Evolutionary conservation across 2,329 filamentous ascomycete genomes (phyloP).

Genomic region (Diaporthe aspalathi): DNA sequence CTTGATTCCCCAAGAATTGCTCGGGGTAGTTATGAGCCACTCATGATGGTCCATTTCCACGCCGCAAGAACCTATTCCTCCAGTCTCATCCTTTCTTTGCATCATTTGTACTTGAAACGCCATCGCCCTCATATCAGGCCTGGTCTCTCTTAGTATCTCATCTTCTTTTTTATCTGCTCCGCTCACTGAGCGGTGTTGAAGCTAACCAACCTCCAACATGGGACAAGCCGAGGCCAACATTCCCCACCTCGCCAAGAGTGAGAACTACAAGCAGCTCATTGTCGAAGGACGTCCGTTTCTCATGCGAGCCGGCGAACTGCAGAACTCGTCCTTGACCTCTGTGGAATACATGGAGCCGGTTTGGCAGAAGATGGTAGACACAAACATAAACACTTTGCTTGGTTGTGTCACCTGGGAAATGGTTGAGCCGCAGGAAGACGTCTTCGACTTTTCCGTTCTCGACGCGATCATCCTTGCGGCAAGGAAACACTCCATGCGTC

Average conservation of each 20-base stretch:
- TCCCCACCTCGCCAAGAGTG: neutral
- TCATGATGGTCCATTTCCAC: neutral
- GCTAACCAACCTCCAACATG: neutral
- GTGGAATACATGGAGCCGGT: conserved; percentile 44
- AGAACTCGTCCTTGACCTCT: conserved; percentile 47
- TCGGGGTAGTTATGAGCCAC: conserved; percentile 18
- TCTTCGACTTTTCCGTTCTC: conserved; percentile 45
- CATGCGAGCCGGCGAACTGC: conserved; percentile 47
- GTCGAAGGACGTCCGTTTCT: conserved; percentile 44
- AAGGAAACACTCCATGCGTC: neutral
- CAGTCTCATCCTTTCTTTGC: neutral
- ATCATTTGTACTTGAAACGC: too few relatives aligned
- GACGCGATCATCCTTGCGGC: conserved; percentile 44
- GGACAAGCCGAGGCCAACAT: neutral
- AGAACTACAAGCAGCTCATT: neutral
- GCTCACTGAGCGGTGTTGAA: neutral
- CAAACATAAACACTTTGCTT: conserved; percentile 48
- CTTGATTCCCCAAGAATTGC: neutral
- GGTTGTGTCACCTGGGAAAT: conserved; percentile 48
- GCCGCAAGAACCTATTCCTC: neutral
- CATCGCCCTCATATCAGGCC: neutral
- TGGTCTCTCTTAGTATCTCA: rapidly evolving
- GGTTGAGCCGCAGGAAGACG: conserved; percentile 47
- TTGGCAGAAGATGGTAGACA: conserved; percentile 43
- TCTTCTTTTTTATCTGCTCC: neutral